Evolutionary conservation across 1,139 yeast genomes (phyloP).

Genomic region (Magnusiomyces clavatus): DNA sequence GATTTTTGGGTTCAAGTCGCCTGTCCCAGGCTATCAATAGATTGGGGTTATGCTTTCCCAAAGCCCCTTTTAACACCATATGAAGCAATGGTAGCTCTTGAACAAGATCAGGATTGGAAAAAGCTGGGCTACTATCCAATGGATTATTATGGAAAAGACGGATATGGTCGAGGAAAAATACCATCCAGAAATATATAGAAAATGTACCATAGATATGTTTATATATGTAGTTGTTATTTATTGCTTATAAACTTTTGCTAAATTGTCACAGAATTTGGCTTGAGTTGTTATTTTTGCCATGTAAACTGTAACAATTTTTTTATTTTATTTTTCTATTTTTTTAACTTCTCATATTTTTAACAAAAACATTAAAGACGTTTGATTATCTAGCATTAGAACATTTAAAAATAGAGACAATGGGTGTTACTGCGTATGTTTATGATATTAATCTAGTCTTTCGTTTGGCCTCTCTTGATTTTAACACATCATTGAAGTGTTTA

Average conservation of each 20-base stretch:
- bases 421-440: constrained; percentile 16
- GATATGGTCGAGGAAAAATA: constrained; percentile 82
- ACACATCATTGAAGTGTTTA: constrained; percentile 35
- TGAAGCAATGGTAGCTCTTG: constrained; percentile 88
- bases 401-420: constrained; percentile 7
- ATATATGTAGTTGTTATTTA: too few species aligned
- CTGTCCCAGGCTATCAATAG: constrained; percentile 91
- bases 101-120: constrained; percentile 61
- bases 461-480: neutral
- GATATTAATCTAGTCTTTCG: neutral
- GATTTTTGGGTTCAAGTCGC: constrained; percentile 98
- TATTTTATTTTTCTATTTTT: too few species aligned
- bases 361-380: too few species aligned
- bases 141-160: constrained; percentile 89
- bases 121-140: constrained; percentile 67
- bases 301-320: too few species aligned
- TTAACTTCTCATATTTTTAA: too few species aligned
- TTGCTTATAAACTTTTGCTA: too few species aligned
- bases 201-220: too few species aligned
- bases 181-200: constrained; percentile 34
- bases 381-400: neutral
- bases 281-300: too few species aligned
- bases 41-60: constrained; percentile 97
- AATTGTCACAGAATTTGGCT: too few species aligned
- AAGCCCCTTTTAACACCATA: constrained; percentile 92